These are phyloP conservation scores for Monilinia vaccinii-corymbosi DNA, from an alignment of 2,329 filamentous ascomycete species.

Conservation along the genomic window DNA sequence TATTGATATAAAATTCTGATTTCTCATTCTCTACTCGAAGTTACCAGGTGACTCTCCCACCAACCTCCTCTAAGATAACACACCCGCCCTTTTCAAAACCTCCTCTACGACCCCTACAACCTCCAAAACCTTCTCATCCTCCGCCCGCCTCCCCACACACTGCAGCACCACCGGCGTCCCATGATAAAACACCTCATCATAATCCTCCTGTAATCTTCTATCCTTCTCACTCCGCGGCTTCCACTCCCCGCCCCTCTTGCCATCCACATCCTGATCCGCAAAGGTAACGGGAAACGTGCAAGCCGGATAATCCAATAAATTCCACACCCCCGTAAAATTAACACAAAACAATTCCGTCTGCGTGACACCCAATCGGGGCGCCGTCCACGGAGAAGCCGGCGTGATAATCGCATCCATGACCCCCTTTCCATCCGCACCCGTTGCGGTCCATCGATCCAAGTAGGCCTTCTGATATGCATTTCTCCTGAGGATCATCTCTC, in stretches of 20 bases:
- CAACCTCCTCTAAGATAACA: neutral
- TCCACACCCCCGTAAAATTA: slow-evolving; percentile 27
- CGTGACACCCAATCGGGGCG: slow-evolving; percentile 28
- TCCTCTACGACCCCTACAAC: slow-evolving; percentile 32
- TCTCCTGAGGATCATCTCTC: slow-evolving; percentile 27
- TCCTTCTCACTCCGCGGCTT: slow-evolving; percentile 25
- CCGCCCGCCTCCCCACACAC: slow-evolving; percentile 25
- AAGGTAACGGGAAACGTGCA: slow-evolving; percentile 37
- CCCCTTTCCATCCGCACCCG: slow-evolving; percentile 13
- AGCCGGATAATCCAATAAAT: slow-evolving; percentile 28
- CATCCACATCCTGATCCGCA: slow-evolving; percentile 33
- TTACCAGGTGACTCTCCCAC: too few species aligned
- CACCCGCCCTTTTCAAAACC: slow-evolving; percentile 19
- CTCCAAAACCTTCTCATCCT: slow-evolving; percentile 31
- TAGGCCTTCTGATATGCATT: slow-evolving; percentile 31
- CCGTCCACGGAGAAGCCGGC: slow-evolving; percentile 29
- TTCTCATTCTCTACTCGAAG: neutral
- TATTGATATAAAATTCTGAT: neutral
- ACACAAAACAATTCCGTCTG: slow-evolving; percentile 23
- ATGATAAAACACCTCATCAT: slow-evolving; percentile 28
- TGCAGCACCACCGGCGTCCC: slow-evolving; percentile 26
- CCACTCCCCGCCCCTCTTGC: slow-evolving; percentile 15
- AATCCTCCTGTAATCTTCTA: slow-evolving; percentile 24
- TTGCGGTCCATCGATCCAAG: slow-evolving; percentile 31
- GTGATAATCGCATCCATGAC: slow-evolving; percentile 31